A percentile compares a stretch with the other conserved stretches of the same genome.
Conservation (phyloP, 768 basidiomycete genomes). For the Lentinus brumalis region DNA sequence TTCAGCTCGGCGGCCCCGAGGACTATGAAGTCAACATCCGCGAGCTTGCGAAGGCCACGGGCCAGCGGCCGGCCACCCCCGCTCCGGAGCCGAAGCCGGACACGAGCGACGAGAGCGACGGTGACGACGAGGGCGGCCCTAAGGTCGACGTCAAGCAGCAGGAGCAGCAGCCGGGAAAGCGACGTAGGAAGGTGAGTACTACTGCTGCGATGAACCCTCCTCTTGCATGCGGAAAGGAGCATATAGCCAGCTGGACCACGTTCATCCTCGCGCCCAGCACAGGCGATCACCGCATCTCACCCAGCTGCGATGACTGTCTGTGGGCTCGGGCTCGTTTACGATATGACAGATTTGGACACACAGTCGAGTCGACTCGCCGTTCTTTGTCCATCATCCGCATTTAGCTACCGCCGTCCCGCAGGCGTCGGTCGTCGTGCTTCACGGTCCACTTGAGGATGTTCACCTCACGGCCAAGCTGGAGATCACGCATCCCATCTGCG, state of each 20-base stretch:
- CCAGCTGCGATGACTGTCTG: too few relatives aligned
- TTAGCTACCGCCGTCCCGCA: slow-evolving; percentile 19
- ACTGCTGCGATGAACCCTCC: not conserved
- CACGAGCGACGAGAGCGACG: slow-evolving; percentile 42
- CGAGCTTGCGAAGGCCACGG: slow-evolving; percentile 57
- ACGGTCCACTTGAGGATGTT: too few relatives aligned
- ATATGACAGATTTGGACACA: too few relatives aligned
- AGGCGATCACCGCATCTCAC: too few relatives aligned
- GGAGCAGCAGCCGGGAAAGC: slow-evolving; percentile 33
- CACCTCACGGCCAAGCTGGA: too few relatives aligned
- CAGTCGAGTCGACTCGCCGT: too few relatives aligned
- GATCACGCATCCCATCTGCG: too few relatives aligned
- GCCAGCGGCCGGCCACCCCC: slow-evolving; percentile 65
- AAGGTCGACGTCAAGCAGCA: slow-evolving; percentile 33
- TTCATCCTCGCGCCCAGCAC: too few relatives aligned
- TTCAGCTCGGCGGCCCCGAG: slow-evolving; percentile 68
- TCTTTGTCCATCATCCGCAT: too few relatives aligned
- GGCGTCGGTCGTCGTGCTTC: not conserved
- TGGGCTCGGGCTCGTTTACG: too few relatives aligned
- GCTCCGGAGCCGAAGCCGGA: slow-evolving; percentile 41
- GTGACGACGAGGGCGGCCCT: slow-evolving; percentile 33
- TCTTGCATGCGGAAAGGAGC: not conserved
- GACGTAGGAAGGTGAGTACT: slow-evolving; percentile 28
- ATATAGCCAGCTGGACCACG: too few relatives aligned
- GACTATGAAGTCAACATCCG: slow-evolving; percentile 76